Percentiles rank a stretch among this genome's conserved stretches.
phyloP scores from a whole-genome alignment of 129 eudicot genomes.

The Smallanthus sonchifolius region DNA sequence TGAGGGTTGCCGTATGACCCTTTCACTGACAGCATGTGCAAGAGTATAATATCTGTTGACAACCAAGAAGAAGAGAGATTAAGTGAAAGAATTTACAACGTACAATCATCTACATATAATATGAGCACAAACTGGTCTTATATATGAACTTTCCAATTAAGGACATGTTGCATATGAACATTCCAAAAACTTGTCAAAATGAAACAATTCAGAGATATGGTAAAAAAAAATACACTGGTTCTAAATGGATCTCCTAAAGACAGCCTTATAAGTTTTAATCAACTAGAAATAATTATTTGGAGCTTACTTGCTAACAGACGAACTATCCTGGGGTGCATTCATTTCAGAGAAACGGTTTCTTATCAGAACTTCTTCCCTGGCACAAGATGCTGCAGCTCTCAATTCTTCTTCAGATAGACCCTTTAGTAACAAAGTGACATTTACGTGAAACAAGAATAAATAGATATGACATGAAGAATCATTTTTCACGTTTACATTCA shows the following conservation, averaged over 20 bases:
- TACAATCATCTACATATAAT: not conserved
- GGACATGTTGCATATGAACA: not conserved
- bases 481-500: not conserved
- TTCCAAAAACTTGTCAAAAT: not conserved
- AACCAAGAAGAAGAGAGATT: slow-evolving; percentile 18
- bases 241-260: not conserved
- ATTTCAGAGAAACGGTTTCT: slow-evolving; percentile 96
- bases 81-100: not conserved
- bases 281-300: not conserved
- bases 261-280: not conserved
- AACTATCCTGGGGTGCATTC: slow-evolving; percentile 90
- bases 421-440: slow-evolving; percentile 27
- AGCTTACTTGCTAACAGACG: slow-evolving; percentile 91
- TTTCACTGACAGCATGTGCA: slow-evolving; percentile 98
- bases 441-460: not conserved
- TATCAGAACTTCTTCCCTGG: slow-evolving; percentile 91
- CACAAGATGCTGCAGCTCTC: slow-evolving; percentile 97
- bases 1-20: slow-evolving; percentile 90
- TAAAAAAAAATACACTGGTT: not conserved
- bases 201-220: not conserved
- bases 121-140: not conserved
- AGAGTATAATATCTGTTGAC: slow-evolving; percentile 76
- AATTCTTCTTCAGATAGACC: slow-evolving; percentile 99
- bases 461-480: not conserved
- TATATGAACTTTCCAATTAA: not conserved